Base-by-base conservation (phyloP, 2,329 filamentous ascomycete genomes). In the Nemania abortiva region DNA sequence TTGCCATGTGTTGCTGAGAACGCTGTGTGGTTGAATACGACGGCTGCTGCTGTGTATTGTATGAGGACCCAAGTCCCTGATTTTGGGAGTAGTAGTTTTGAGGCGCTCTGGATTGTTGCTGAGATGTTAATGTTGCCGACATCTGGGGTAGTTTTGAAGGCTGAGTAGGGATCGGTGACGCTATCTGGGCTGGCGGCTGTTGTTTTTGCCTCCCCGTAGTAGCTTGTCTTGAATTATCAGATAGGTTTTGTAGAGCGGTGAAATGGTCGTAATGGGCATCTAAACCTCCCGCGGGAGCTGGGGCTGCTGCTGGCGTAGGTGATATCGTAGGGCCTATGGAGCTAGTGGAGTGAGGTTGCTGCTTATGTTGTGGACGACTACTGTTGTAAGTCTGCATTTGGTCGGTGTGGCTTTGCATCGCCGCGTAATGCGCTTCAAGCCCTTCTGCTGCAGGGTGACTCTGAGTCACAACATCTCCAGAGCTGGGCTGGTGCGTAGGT, bases 201-300 rank as follows among this genome's bases (percentile, higher is more conserved):
- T 76, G 74, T 59, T 77, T 76, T 42, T 77, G 77, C 24, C 76
- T 75, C 55, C 67, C 72, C 6, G 68, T 39, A 9, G 70, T 58
- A 22, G 72, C 31, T 56, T 76, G 75, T 55, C 75, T 74, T 24
- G 72, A 57, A 53, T 29, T 72, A 20, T 77, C 75, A 9, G 73
- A 71, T n/a, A 74, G 56, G 52, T 70, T 77, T 64, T 77, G 77
- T 29, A 77, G 66, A 2, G 72, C 63, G 13, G 74, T 71, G 39
- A 79, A 78, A 22, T 75, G 77, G 20, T 79, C 77, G 47, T 73
- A 77, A 27, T 78, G 77, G 13, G 75, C 76, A 29, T 77, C 77
- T 31, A 79, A 65, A 15, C 77, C 75, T 42, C 77, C 75, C 1
- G 74, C 68, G 11, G 72, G 67, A 11, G 70, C 58, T 9, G 73